These are phyloP conservation scores for Limnomonas spitsbergensis DNA, from an alignment of 139 green algal species.

Conservation along the genomic window DNA sequence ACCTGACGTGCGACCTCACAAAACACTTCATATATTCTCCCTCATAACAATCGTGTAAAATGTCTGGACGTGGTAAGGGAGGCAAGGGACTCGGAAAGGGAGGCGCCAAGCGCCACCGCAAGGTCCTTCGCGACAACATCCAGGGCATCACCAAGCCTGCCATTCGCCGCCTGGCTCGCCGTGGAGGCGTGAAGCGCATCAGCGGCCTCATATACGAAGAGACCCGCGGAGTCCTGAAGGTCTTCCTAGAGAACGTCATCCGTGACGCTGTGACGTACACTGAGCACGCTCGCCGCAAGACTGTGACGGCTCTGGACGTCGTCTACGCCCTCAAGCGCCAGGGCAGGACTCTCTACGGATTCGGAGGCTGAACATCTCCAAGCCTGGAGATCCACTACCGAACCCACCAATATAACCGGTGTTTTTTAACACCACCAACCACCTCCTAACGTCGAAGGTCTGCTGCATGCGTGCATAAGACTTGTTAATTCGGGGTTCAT, in stretches of 20 bases:
- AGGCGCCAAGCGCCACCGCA: conserved; percentile 87
- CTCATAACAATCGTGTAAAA: too few species aligned
- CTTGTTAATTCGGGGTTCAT: too few species aligned
- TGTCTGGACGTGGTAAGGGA: conserved; percentile 86
- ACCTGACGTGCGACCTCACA: too few species aligned
- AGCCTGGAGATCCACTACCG: too few species aligned
- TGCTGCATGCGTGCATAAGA: too few species aligned
- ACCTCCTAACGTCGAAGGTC: too few species aligned
- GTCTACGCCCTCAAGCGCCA: conserved; percentile 95
- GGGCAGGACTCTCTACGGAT: conserved; percentile 91
- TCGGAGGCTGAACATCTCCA: too few species aligned
- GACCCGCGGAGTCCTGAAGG: conserved; percentile 83
- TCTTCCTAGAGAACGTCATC: conserved; percentile 86
- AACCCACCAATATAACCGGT: too few species aligned
- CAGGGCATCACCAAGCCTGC: conserved; percentile 88
- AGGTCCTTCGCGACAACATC: conserved; percentile 92
- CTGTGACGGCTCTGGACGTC: conserved; percentile 91
- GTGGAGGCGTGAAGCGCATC: conserved; percentile 85
- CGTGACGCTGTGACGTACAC: conserved; percentile 94
- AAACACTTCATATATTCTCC: too few species aligned
- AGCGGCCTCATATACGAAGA: conserved; percentile 87
- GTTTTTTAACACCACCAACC: too few species aligned
- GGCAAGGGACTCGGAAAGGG: conserved; percentile 90
- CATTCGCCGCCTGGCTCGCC: conserved; percentile 77
- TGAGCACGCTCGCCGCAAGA: conserved; percentile 93